Evolutionary conservation across 768 basidiomycete species (phyloP).

Genomic region (Russula abietina): DNA sequence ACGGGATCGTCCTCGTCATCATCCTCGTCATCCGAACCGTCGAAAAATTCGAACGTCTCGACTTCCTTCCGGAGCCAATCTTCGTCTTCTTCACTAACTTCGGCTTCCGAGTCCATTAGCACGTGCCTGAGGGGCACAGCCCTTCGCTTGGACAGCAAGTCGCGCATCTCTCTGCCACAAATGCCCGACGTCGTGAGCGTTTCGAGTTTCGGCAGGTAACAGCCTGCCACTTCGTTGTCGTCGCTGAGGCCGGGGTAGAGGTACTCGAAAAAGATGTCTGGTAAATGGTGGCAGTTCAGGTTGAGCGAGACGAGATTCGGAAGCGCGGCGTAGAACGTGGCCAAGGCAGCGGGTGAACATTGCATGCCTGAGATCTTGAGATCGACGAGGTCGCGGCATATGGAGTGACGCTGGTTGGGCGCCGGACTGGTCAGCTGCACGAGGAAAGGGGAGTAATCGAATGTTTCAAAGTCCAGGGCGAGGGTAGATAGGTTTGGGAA

Average conservation of each 20-base stretch:
- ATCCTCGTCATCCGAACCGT: constrained; percentile 46
- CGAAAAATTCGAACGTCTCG: constrained; percentile 50
- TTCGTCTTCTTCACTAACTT: constrained; percentile 38
- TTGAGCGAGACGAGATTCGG: constrained; percentile 41
- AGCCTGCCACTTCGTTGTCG: background rate
- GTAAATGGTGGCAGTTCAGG: constrained; percentile 35
- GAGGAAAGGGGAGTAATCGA: constrained; percentile 49
- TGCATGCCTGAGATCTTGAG: constrained; percentile 50
- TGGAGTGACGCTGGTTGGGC: constrained; percentile 33
- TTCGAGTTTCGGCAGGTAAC: constrained; percentile 48
- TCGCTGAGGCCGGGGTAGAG: constrained; percentile 21
- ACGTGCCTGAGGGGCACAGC: constrained; percentile 45
- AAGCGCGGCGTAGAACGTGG: constrained; percentile 44
- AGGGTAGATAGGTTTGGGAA: constrained; percentile 36
- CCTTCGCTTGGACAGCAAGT: constrained; percentile 40
- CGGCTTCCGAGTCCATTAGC: constrained; percentile 42
- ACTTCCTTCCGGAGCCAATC: constrained; percentile 49
- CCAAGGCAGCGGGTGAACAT: constrained; percentile 33
- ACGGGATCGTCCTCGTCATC: constrained; percentile 19
- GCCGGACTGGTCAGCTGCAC: constrained; percentile 38
- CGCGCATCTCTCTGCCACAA: constrained; percentile 37
- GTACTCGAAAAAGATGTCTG: constrained; percentile 28
- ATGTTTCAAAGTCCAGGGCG: constrained; percentile 49
- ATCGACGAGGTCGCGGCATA: constrained; percentile 45
- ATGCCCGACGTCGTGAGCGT: constrained; percentile 44